Base-by-base conservation (phyloP, 495 filamentous ascomycete species). In the Pyronema domesticum region DNA sequence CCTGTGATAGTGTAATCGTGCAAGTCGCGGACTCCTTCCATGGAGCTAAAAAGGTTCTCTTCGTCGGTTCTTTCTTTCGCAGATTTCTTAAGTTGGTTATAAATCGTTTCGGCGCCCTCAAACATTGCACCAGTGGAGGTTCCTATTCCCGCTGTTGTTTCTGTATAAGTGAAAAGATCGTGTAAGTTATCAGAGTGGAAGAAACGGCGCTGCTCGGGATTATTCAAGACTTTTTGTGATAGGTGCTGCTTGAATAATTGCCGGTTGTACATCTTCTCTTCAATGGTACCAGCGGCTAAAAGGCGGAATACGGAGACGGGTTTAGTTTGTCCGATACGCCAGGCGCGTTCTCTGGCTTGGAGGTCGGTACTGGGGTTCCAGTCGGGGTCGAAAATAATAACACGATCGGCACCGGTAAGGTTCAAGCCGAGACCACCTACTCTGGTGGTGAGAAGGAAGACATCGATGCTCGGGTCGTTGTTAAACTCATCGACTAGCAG, bases 221-320 rank as follows among this genome's bases (percentile, higher is more conserved):
- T 88, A 65, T 80, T 84, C 54, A 95, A 66, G 9, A 98, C 88
- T 65, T 98, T 98, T 69, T 94, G 89, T 7, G 84, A 85, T 34
- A 98, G 71, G 61, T 94, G 94, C 59, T 94, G 88, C 67, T 98
- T 98, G 71, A 88, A 96, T 48, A 98, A 86, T 67, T 98, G 91
- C 5, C 91, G 83, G 65, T 96, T 91, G 55, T 95, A 96, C 40
- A 98, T 95, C 73, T 96, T 96, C 68, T 98, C 91, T 63, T 98
- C 91, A 35, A 98, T 96, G 0, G 91, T 95, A 13, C 89, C 89
- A 1, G 86, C 85, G n/a, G 86, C 91, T 83, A 98, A 88, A 39
- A 98, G 73, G 19, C 91, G 83, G 67, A 91, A 98, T 34, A 98
- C 88, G 0, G 82, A 88, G 15, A 98, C 91, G 45, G 94, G 85